Base-by-base conservation (phyloP, 257 asterid species). In the Schizonepeta tenuifolia region DNA sequence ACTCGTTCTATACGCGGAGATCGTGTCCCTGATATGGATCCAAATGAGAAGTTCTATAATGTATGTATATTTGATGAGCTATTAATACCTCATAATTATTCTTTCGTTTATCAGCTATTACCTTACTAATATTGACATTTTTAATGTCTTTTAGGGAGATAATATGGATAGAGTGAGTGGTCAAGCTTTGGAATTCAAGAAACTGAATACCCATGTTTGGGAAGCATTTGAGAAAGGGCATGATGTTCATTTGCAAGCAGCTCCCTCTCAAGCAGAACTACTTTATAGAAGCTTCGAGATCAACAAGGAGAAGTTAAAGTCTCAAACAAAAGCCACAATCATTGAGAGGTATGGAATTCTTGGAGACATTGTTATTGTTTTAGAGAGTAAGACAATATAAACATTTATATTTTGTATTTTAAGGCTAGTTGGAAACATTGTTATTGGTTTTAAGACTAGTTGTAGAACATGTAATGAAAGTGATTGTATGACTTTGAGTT, bases 1-100 rank as follows among this genome's bases (percentile, higher is more conserved):
- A 89, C 98, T 49, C 96, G 96, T 70, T 91, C 97, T 40, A 91
- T 93, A 97, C 96, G 94, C 81, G 98, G 90, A 78, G 97, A 91
- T 70, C 98, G 97, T 78, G 92, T 91, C 13, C 98, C 98, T 15
- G 98, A 93, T 69, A 86, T 75, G 90, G 97, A 93, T 89, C 96
- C 96, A 69, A 89, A 89, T 84, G 98, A 93, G 82, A 93, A 93
- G 55, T 93, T 93, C 75, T 93, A 91, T 75, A 82, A 78, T 71
- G 97, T 92, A 82, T 79, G 91, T 83, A n/a, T 12, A 12, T 22
- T 56, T 41, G 38, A 18, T 51, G 22, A 64, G 31, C n/a, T 14
- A 26, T 65, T 61, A 60, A 38, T 57, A 35, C 11, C 40, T 6
- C 40, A 35, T 35, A 35, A 35, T 35, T 35, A 35, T 6, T 35